Evolutionary conservation across 306 rosid species (phyloP), one percentile per base, ranked within the genome.

Genomic region (Cicer bijugum): DNA sequence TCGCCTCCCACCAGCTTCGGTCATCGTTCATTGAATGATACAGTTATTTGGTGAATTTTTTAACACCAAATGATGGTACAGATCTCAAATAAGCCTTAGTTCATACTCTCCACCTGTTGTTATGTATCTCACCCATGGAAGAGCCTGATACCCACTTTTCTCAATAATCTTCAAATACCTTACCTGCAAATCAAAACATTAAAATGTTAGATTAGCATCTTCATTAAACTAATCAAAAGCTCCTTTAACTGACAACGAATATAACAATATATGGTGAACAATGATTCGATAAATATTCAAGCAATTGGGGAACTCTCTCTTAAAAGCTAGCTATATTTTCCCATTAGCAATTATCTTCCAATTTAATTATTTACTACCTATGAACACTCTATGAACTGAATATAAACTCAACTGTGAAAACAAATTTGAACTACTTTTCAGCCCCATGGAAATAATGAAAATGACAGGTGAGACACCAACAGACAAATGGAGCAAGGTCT

Each of bases 71-170:
- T 55, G 44, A 33, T 35, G 74, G 44, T 53, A 53, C 71, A 53
- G 59, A 79, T 67, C 84, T 90, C 84, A 94, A 72, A 90, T 81
- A 35, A 95, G 96, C 86, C 99, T 89, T 75, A 95, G 76, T 82
- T 95, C 99, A 77, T 95, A 95, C 85, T 95, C 99, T 51, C 99
- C 99, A 7, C 89, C 99, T 89, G 86, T 95, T 75, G 99, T 95
- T 65, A 95, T 95, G 93, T 95, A 95, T 82, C 99, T 92, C 86
- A 95, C 99, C 99, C 99, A 95, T 59, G 99, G 99, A 80, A 95
- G 99, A 80, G 99, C 95, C 85, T 94, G 99, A 82, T 94, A 91
- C 69, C 99, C 99, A 72, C 99, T 94, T 86, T 94, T 94, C 85
- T 94, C 98, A 77, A 94, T 94, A 43, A 94, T 94, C 97, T 94